Conservation (phyloP, 1,284 basidiomycete genomes). For the Ceratobasidium sp. region DNA sequence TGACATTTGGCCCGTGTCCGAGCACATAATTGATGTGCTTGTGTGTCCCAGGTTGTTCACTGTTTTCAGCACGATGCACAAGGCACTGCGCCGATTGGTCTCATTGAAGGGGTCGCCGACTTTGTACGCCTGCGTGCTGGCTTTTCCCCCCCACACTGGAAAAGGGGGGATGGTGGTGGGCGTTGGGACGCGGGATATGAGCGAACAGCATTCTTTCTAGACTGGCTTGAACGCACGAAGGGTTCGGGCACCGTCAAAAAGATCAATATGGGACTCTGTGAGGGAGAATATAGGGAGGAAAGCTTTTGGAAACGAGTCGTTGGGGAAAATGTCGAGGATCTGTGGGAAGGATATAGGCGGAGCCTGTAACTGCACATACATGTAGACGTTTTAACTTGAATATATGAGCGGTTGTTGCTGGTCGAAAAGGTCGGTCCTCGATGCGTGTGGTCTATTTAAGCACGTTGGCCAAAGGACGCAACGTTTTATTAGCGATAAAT, state of each 20-base stretch:
- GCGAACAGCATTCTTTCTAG: constrained; percentile 41
- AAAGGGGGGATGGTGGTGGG: constrained; percentile 14
- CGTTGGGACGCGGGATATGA: constrained; percentile 43
- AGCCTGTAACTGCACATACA: not conserved
- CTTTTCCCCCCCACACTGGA: constrained; percentile 41
- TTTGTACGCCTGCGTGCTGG: constrained; percentile 38
- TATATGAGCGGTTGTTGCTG: not conserved
- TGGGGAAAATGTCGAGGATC: constrained; percentile 17
- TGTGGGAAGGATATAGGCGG: constrained; percentile 26
- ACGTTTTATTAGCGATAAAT: too few relatives aligned
- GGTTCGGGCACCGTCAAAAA: constrained; percentile 24
- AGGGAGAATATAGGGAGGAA: not conserved
- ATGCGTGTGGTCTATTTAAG: too few relatives aligned
- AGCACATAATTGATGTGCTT: not conserved
- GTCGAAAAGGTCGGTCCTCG: too few relatives aligned
- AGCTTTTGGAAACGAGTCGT: constrained; percentile 12
- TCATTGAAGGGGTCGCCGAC: constrained; percentile 44
- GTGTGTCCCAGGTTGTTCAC: constrained; percentile 35
- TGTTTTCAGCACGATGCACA: constrained; percentile 41
- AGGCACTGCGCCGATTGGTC: constrained; percentile 36
- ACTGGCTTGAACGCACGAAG: constrained; percentile 39
- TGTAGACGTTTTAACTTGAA: not conserved
- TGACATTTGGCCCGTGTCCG: too few relatives aligned
- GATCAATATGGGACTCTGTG: constrained; percentile 30
- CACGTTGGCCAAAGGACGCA: too few relatives aligned